These are phyloP conservation scores for Entoloma clypeatum DNA, from an alignment of 1,284 basidiomycete species.

Conservation along the genomic window DNA sequence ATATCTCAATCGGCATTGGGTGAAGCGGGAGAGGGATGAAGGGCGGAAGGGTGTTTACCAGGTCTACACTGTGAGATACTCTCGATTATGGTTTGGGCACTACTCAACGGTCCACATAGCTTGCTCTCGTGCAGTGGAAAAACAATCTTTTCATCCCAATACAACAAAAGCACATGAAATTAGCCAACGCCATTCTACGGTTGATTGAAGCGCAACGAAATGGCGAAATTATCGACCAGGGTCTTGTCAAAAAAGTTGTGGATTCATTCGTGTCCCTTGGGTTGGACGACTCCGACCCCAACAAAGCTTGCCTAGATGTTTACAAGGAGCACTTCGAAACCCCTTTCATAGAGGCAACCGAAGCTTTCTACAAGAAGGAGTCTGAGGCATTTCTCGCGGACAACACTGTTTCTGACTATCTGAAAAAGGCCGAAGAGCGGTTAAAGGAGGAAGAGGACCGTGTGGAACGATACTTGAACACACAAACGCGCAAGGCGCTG, in stretches of 20 bases:
- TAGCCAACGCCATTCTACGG: conserved; percentile 84
- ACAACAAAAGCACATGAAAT: conserved; percentile 74
- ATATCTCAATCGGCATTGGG: conserved; percentile 97
- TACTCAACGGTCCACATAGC: conserved; percentile 42
- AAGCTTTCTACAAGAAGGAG: conserved; percentile 84
- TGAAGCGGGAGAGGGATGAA: conserved; percentile 94
- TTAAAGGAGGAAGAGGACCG: conserved; percentile 94
- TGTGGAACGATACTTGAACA: conserved; percentile 92
- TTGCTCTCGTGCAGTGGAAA: conserved; percentile 96
- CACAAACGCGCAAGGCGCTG: conserved; percentile 74
- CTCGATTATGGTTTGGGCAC: not conserved
- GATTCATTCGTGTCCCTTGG: conserved; percentile 97
- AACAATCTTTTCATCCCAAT: conserved; percentile 87
- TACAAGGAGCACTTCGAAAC: conserved; percentile 84
- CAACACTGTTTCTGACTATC: conserved; percentile 95
- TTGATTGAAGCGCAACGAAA: conserved; percentile 93
- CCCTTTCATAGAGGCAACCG: conserved; percentile 81
- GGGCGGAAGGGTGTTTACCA: conserved; percentile 93
- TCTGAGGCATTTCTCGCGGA: conserved; percentile 87
- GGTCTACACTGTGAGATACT: conserved; percentile 83
- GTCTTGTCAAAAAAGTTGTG: conserved; percentile 92
- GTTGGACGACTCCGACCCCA: conserved; percentile 82
- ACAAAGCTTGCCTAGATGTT: conserved; percentile 83
- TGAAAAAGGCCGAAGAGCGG: conserved; percentile 93
- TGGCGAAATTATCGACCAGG: conserved; percentile 93